These are phyloP conservation scores for Stachybotrys echinatus DNA, from an alignment of 2,329 filamentous ascomycete genomes.

Conservation along the genomic window DNA sequence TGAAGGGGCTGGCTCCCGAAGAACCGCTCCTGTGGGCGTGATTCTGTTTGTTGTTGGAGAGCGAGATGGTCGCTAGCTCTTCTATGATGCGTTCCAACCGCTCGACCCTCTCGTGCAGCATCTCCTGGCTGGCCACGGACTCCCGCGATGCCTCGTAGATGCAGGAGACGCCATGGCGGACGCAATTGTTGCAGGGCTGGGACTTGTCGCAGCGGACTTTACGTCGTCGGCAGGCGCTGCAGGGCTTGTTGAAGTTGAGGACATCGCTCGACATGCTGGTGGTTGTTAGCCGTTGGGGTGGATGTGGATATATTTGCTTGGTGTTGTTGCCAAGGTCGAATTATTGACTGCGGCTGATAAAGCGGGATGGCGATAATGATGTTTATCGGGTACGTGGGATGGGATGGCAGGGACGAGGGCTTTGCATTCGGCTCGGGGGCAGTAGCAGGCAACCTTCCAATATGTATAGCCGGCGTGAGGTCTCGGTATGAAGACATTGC, in stretches of 20 bases:
- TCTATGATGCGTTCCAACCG: slow-evolving; percentile 11
- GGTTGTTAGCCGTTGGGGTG: neutral
- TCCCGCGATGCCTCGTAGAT: slow-evolving; percentile 12
- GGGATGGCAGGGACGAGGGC: too few relatives aligned
- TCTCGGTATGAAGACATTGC: neutral
- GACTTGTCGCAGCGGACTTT: slow-evolving; percentile 12
- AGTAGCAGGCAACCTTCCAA: too few relatives aligned
- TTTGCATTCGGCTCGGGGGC: neutral
- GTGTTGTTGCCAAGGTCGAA: neutral
- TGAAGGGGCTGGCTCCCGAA: slow-evolving; percentile 8
- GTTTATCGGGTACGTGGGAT: too few relatives aligned
- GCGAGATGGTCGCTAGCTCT: slow-evolving; percentile 8
- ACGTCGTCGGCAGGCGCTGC: slow-evolving; percentile 12
- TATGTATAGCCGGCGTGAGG: neutral
- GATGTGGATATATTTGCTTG: too few relatives aligned
- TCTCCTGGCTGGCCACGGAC: slow-evolving; percentile 10
- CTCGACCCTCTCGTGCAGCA: slow-evolving; percentile 12
- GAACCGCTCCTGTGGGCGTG: slow-evolving; percentile 5
- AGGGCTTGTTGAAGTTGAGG: slow-evolving; percentile 14
- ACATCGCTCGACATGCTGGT: slow-evolving; percentile 12
- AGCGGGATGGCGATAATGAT: too few relatives aligned
- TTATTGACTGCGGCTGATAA: too few relatives aligned
- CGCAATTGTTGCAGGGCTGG: slow-evolving; percentile 12
- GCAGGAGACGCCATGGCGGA: slow-evolving; percentile 10
- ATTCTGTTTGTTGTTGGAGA: slow-evolving; percentile 4